Conservation (phyloP, 352 stramenopile species). For the Saprolegnia diclina region DNA sequence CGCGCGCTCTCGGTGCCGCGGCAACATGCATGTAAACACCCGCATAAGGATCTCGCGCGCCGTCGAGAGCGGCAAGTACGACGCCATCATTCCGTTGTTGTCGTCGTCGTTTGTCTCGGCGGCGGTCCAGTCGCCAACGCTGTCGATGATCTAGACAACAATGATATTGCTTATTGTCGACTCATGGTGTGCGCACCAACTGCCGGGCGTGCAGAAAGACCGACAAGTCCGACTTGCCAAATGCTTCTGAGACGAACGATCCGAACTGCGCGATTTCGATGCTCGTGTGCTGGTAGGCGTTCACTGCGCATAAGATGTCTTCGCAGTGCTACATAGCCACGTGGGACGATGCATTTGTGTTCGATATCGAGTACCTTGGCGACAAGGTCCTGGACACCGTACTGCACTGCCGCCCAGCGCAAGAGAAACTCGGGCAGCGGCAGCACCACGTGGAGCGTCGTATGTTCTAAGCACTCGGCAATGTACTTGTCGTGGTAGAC, state of each 20-base stretch:
- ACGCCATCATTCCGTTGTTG: constrained; percentile 1
- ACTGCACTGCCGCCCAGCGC: constrained; percentile 14
- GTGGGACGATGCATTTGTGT: not conserved
- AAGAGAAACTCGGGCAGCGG: constrained; percentile 23
- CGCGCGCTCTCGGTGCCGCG: not conserved
- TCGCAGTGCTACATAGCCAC: constrained; percentile 4
- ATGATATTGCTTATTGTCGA: not conserved
- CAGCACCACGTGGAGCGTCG: constrained; percentile 13
- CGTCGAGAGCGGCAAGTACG: not conserved
- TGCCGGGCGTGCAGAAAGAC: constrained; percentile 18
- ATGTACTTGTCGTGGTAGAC: constrained; percentile 27
- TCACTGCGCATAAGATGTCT: not conserved
- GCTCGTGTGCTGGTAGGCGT: constrained; percentile 6
- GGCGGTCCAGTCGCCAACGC: constrained; percentile 7
- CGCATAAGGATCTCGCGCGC: not conserved
- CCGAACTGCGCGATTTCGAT: constrained; percentile 15
- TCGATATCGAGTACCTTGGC: not conserved
- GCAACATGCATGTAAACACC: constrained; percentile 19
- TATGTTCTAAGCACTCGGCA: constrained; percentile 17
- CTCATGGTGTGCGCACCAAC: not conserved
- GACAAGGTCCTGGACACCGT: constrained; percentile 22
- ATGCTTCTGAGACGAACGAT: constrained; percentile 3
- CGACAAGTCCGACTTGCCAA: constrained; percentile 25
- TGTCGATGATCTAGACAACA: constrained; percentile 13
- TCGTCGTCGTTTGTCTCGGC: not conserved